Evolutionary conservation across 208 protist genomes (phyloP).

Genomic region (Plasmodiophora brassicae): DNA sequence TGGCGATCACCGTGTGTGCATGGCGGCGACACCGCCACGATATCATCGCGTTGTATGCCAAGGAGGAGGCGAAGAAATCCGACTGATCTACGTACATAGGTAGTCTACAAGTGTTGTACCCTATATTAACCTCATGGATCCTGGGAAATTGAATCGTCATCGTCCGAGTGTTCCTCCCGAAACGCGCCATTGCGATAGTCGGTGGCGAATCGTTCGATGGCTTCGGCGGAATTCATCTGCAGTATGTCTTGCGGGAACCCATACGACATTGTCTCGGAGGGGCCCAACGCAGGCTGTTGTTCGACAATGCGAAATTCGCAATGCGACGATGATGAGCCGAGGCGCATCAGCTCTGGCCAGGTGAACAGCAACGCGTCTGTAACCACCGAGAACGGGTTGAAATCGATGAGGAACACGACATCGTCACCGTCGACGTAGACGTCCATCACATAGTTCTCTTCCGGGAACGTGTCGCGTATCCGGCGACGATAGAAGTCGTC

Average conservation of each 20-base stretch:
- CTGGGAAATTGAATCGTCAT: no score
- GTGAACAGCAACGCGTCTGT: not conserved
- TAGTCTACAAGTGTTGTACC: no score
- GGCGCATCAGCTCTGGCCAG: not conserved
- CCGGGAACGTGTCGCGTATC: not conserved
- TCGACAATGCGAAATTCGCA: not conserved
- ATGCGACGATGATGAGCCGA: no score
- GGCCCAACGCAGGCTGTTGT: not conserved
- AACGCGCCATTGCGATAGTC: no score
- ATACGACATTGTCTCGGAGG: conserved; percentile 17
- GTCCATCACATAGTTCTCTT: not conserved
- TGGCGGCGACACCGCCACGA: no score
- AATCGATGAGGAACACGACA: not conserved
- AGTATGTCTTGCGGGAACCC: not conserved
- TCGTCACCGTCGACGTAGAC: not conserved
- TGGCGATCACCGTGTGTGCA: no score
- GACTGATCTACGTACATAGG: no score
- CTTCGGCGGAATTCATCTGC: not conserved
- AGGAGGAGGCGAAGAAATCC: no score
- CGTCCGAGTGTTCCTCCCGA: no score
- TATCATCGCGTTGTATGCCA: no score
- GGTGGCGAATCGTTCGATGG: not conserved
- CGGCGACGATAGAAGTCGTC: not conserved
- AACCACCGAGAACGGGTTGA: conserved; percentile 7
- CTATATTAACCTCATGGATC: no score